phyloP scores from a whole-genome alignment of 2,329 filamentous ascomycete species.

The Myriosclerotinia duriaeana region DNA sequence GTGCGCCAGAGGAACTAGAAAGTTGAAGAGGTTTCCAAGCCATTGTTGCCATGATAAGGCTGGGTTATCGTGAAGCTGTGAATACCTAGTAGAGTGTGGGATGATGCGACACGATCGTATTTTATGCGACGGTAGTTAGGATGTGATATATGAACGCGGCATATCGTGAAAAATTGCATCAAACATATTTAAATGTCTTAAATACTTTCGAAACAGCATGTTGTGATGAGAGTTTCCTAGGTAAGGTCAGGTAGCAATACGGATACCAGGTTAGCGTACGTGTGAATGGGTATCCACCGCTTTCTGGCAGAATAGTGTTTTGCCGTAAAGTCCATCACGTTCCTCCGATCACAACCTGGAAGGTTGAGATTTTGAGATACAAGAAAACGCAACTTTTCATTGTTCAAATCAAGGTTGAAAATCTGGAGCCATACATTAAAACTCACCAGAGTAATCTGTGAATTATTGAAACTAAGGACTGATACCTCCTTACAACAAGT shows the following conservation, averaged over 20 bases:
- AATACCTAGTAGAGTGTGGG: neutral
- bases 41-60: constrained; percentile 26
- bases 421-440: neutral
- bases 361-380: no score
- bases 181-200: no score
- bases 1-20: constrained; percentile 32
- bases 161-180: neutral
- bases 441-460: neutral
- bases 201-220: neutral
- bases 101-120: neutral
- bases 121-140: neutral
- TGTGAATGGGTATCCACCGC: neutral
- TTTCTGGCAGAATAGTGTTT: neutral
- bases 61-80: neutral
- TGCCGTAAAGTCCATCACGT: no score
- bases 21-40: constrained; percentile 34
- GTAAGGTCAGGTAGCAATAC: no score
- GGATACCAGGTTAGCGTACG: no score
- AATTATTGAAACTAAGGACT: neutral
- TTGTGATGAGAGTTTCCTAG: neutral
- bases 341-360: no score
- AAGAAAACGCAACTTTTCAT: no score
- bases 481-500: neutral
- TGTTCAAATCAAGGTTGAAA: no score
- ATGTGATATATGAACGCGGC: neutral